These are phyloP conservation scores for Lagenidium sp. DNA, from an alignment of 352 stramenopile genomes.

Conservation along the genomic window DNA sequence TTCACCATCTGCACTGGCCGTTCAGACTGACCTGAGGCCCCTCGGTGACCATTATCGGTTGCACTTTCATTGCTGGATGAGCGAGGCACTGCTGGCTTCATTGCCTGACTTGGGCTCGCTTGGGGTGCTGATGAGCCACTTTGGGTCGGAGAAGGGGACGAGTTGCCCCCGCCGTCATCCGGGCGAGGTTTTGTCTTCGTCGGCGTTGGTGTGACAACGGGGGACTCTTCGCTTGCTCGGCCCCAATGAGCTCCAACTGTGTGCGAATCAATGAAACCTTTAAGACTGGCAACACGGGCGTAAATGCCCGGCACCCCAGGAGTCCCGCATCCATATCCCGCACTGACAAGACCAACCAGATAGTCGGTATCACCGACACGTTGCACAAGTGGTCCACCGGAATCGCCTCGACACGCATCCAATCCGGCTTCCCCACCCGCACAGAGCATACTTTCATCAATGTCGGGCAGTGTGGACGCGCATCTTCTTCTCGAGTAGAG, in stretches of 20 bases:
- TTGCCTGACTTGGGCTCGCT: slow-evolving; percentile 20
- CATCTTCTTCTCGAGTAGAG: slow-evolving; percentile 18
- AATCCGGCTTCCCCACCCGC: slow-evolving; percentile 20
- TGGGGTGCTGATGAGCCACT: background rate
- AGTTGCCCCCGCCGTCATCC: too few species aligned
- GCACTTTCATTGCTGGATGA: too few species aligned
- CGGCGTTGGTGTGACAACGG: too few species aligned
- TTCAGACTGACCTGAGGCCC: too few species aligned
- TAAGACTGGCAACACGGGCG: slow-evolving; percentile 14
- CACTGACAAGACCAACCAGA: slow-evolving; percentile 32
- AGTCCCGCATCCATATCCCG: slow-evolving; percentile 25
- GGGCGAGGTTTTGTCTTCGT: slow-evolving; percentile 15
- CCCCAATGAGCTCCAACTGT: too few species aligned
- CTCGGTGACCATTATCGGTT: too few species aligned
- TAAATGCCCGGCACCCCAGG: slow-evolving; percentile 24
- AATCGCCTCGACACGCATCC: slow-evolving; percentile 33
- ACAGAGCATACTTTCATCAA: slow-evolving; percentile 35
- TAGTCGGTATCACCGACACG: slow-evolving; percentile 7
- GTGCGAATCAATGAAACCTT: slow-evolving; percentile 20
- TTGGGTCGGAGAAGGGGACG: too few species aligned
- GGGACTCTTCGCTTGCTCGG: too few species aligned
- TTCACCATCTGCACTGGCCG: slow-evolving; percentile 23
- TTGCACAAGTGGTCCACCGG: slow-evolving; percentile 23
- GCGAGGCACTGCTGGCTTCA: slow-evolving; percentile 11
- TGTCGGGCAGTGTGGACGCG: slow-evolving; percentile 14